phyloP scores from a whole-genome alignment of 306 rosid species.

The Ormosia semicastrata region DNA sequence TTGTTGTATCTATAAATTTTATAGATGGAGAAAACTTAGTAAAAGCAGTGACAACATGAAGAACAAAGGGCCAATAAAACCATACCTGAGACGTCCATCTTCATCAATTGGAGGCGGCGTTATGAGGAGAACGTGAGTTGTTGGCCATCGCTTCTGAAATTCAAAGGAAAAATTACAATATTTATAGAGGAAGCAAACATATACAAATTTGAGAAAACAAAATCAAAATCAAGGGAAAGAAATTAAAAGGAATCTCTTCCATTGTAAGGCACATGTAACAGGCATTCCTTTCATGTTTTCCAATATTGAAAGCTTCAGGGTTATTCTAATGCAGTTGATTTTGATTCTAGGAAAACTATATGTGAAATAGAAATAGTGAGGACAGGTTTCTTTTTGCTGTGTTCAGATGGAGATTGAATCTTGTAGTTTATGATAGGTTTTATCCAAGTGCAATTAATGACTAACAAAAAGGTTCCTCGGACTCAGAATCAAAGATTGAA shows the following conservation, averaged over 20 bases:
- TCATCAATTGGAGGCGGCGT: conserved; percentile 85
- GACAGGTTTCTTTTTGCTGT: background rate
- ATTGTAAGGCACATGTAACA: background rate
- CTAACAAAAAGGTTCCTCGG: background rate
- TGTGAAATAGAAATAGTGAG: background rate
- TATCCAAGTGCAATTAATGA: background rate
- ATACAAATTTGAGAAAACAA: background rate
- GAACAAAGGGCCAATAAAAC: background rate
- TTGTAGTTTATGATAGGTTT: background rate
- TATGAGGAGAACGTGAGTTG: conserved; percentile 53
- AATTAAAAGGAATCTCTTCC: background rate
- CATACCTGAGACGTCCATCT: conserved; percentile 67
- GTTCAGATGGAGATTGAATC: background rate
- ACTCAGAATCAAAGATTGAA: background rate
- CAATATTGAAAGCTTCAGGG: background rate
- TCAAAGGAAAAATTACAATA: background rate
- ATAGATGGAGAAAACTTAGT: background rate
- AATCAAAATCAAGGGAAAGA: background rate
- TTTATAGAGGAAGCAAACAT: background rate
- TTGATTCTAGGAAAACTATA: background rate
- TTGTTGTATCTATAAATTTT: background rate
- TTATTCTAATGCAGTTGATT: background rate
- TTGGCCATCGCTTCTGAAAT: conserved; percentile 66
- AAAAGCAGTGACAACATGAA: background rate
- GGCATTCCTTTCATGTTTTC: background rate